These are phyloP conservation scores for Raffaelea albimanens DNA, from an alignment of 2,329 filamentous ascomycete species.

Conservation along the genomic window DNA sequence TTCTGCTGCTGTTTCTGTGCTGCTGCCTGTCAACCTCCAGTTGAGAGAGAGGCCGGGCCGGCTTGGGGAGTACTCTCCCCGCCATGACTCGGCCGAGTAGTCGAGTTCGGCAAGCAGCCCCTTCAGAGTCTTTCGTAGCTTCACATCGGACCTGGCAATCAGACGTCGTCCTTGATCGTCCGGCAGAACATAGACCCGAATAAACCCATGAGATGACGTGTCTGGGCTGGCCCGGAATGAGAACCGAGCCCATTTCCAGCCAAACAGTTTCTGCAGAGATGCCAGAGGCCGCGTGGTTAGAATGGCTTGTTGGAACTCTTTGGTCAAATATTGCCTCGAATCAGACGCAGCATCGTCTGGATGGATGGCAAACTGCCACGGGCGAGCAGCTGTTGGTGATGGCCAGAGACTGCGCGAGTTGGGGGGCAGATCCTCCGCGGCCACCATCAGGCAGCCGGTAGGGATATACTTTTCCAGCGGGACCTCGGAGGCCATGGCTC, in stretches of 20 bases:
- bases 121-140: slow-evolving; percentile 35
- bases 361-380: neutral
- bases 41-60: neutral
- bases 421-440: neutral
- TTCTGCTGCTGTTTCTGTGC: slow-evolving; percentile 6
- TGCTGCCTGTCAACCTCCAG: neutral
- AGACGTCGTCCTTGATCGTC: slow-evolving; percentile 50
- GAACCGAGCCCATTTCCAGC: slow-evolving; percentile 32
- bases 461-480: slow-evolving; percentile 6
- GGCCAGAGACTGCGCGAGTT: neutral
- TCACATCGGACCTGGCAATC: slow-evolving; percentile 38
- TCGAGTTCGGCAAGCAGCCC: slow-evolving; percentile 44
- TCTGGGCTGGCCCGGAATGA: slow-evolving; percentile 22
- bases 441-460: slow-evolving; percentile 4
- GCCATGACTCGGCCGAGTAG: slow-evolving; percentile 46
- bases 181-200: slow-evolving; percentile 55
- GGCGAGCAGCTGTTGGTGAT: neutral
- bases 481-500: neutral
- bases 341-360: neutral
- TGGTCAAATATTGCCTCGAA: neutral
- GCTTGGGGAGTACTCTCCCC: slow-evolving; percentile 24
- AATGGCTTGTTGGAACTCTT: slow-evolving; percentile 9
- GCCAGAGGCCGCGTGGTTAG: slow-evolving; percentile 8
- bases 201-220: slow-evolving; percentile 15
- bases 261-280: slow-evolving; percentile 20